Percentiles rank a stretch among this genome's conserved stretches.
These are phyloP conservation scores for Trypanosoma avium DNA, from an alignment of 208 protist genomes.

Conservation along the genomic window DNA sequence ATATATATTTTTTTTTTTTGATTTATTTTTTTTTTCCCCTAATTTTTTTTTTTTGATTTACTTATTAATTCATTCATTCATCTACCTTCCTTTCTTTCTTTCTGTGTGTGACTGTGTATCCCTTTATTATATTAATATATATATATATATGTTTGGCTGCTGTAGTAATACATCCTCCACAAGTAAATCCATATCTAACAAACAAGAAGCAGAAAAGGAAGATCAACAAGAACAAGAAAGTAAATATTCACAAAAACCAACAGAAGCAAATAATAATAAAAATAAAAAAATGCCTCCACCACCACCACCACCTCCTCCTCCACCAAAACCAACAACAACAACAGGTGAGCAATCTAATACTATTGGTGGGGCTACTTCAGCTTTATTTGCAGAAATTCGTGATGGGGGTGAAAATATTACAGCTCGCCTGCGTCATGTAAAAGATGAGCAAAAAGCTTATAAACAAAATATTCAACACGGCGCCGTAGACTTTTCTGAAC, in stretches of 20 bases:
- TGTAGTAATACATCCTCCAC: background rate
- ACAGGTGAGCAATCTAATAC: conserved; percentile 4
- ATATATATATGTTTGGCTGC: background rate
- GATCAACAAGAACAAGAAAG: too few species aligned
- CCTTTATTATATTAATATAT: background rate
- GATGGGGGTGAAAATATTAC: conserved; percentile 69
- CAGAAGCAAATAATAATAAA: too few species aligned
- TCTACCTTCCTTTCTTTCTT: background rate
- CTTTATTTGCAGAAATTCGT: conserved; percentile 77
- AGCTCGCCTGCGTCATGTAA: conserved; percentile 65
- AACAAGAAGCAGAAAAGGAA: background rate
- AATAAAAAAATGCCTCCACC: conserved; percentile 36
- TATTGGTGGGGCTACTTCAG: conserved; percentile 42
- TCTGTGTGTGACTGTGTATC: background rate
- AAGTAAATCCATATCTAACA: background rate
- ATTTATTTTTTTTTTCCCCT: background rate
- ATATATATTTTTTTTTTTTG: too few species aligned
- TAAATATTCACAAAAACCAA: background rate
- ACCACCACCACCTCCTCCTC: conserved; percentile 41
- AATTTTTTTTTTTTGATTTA: background rate
- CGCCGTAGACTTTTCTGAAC: conserved; percentile 56
- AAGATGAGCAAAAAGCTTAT: conserved; percentile 71
- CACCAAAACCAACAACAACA: conserved; percentile 5
- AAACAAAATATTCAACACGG: conserved; percentile 75
- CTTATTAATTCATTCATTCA: background rate